Conservation (phyloP, 208 protist species). For the Leishmania lainsoni region DNA sequence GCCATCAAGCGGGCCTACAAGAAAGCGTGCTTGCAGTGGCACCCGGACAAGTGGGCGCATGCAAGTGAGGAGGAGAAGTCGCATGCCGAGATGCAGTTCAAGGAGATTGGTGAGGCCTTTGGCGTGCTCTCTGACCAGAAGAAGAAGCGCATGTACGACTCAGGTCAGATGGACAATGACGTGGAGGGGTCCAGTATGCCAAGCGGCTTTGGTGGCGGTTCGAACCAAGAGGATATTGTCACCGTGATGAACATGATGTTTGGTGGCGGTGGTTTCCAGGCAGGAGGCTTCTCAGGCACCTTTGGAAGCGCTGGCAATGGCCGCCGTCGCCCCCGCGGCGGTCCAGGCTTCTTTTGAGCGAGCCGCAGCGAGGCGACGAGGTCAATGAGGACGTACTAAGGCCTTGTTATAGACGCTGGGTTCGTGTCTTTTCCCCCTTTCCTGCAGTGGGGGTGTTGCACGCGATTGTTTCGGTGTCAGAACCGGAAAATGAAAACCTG, state of each 20-base stretch:
- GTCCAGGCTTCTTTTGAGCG: conserved; percentile 33
- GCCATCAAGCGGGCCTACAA: conserved; percentile 88
- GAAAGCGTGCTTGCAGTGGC: conserved; percentile 86
- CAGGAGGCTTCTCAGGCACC: conserved; percentile 17
- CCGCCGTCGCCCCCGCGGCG: conserved; percentile 32
- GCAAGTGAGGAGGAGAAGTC: conserved; percentile 72
- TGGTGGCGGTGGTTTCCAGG: conserved; percentile 15
- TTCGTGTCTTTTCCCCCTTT: not conserved
- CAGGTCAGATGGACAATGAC: conserved; percentile 86
- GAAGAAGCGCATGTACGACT: conserved; percentile 92
- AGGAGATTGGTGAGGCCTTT: conserved; percentile 87
- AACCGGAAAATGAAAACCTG: not conserved
- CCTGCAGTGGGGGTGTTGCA: not conserved
- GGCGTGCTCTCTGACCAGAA: conserved; percentile 85
- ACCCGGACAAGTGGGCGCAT: conserved; percentile 93
- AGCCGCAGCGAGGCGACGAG: not conserved
- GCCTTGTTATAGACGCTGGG: not conserved
- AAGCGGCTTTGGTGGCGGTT: conserved; percentile 25
- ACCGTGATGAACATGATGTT: conserved; percentile 78
- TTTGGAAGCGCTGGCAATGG: conserved; percentile 22
- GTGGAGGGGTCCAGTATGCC: conserved; percentile 59
- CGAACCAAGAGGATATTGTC: conserved; percentile 43
- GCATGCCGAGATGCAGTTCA: conserved; percentile 88
- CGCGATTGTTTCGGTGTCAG: conserved; percentile 3
- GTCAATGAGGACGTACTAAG: not conserved